Evolutionary conservation across 1,284 basidiomycete species (phyloP), one percentile per base, ranked within the genome.

Genomic region (Sporisorium graminicola): DNA sequence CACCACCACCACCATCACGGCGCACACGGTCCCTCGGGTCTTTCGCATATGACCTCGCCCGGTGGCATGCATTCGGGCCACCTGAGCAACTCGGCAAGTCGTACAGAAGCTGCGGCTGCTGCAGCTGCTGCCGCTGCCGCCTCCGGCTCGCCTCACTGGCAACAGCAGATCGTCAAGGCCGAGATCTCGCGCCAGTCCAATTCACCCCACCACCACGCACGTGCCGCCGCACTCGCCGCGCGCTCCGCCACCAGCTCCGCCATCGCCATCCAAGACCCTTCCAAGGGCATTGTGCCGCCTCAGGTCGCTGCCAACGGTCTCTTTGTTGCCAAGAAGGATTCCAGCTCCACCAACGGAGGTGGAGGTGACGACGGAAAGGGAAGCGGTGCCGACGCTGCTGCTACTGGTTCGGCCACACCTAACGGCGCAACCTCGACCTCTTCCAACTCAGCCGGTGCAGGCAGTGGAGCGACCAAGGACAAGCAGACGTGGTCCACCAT

Each of bases 401-500:
- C 63, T 24, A 62, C 65, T 29, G 59, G 60, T 10, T 37, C 69
- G 0, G 60, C 18, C 12, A 59, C 63, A 5, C 33, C 65, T 47
- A 78, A 81, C 29, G 56, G 52, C 4, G 64, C 43, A 33, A 43
- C 56, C 7, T 40, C 70, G 4, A 37, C 65, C 2, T 50, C 58
- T 9, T 13, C 35, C 35, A 14, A 14, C 22, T 20, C 49, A 31
- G 29, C 27, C 8, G 49, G n/a, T 20, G 29, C 49, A 13, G 53
- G 51, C 54, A 47, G 18, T n/a, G 50, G 18, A 18, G 43, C 69
- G 2, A 35, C 43, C 47, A 69, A 75, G 57, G 58, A 59, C n/a
- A 74, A 72, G 61, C 82, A 83, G 67, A 73, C 80, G 7, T 99
- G 96, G 95, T 92, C 89, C 31, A 94, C 94, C 14, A 88, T 99